Percentiles rank a stretch among this genome's conserved stretches.
Evolutionary conservation across 305 asterid species (phyloP).

Genomic region (Plantago coronopus): DNA sequence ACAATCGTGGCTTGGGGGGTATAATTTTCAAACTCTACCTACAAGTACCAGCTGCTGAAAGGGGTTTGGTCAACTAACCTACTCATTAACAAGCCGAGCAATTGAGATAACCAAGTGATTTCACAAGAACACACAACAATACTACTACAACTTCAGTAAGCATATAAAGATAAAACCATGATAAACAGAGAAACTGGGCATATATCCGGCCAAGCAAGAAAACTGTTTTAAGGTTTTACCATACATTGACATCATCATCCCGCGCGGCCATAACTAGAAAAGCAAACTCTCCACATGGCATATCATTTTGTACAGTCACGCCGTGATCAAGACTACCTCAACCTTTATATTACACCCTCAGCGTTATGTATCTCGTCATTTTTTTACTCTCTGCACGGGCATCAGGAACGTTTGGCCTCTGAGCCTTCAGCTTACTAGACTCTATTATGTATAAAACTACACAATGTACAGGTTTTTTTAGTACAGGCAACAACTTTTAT

Average conservation of each 20-base stretch:
- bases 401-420: conserved; percentile 35
- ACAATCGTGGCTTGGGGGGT: no score
- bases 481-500: conserved; percentile 73
- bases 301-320: conserved; percentile 63
- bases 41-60: no score
- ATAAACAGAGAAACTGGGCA: neutral
- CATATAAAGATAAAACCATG: neutral
- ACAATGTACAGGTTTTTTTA: conserved; percentile 71
- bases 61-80: no score
- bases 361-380: conserved; percentile 27
- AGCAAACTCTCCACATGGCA: conserved; percentile 46
- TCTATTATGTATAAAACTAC: conserved; percentile 65
- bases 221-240: conserved; percentile 28
- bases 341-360: conserved; percentile 52
- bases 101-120: no score
- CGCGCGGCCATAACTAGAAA: conserved; percentile 48
- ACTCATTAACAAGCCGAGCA: no score
- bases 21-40: no score
- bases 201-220: conserved; percentile 40
- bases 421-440: conserved; percentile 50
- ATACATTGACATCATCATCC: conserved; percentile 33
- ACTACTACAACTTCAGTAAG: neutral
- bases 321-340: conserved; percentile 48
- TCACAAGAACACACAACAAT: neutral
- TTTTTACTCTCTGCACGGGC: conserved; percentile 35